Evolutionary conservation across 1,284 basidiomycete species (phyloP).

Genomic region (Cutaneotrichosporon sp.): DNA sequence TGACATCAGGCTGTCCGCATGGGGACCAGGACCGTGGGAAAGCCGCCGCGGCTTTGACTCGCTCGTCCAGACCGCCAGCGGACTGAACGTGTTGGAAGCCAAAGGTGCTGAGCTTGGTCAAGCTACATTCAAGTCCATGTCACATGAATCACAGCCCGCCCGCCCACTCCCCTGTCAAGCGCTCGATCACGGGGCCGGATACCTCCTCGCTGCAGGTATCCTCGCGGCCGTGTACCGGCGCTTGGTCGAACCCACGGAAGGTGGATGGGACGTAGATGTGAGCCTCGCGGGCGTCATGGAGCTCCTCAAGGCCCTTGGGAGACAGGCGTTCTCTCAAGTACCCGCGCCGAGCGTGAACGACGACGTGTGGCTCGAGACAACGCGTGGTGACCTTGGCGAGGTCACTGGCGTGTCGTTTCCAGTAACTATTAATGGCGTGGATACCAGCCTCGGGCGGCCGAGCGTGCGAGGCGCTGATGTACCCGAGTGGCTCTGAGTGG

Average conservation of each 20-base stretch:
- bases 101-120: background rate
- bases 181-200: background rate
- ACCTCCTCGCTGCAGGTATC: background rate
- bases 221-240: background rate
- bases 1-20: background rate
- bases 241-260: background rate
- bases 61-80: slow-evolving; percentile 1
- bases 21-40: background rate
- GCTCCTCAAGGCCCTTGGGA: background rate
- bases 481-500: too few relatives aligned
- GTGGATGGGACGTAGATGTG: background rate
- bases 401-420: too few relatives aligned
- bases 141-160: background rate
- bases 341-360: too few relatives aligned
- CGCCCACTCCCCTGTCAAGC: background rate
- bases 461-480: too few relatives aligned
- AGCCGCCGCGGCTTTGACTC: background rate
- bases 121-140: too few relatives aligned
- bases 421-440: too few relatives aligned
- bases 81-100: background rate
- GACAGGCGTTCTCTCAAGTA: background rate
- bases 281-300: slow-evolving; percentile 1
- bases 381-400: too few relatives aligned
- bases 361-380: too few relatives aligned
- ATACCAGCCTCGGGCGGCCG: too few relatives aligned